These are phyloP conservation scores for Floccularia luteovirens DNA, from an alignment of 768 basidiomycete genomes.

Conservation along the genomic window DNA sequence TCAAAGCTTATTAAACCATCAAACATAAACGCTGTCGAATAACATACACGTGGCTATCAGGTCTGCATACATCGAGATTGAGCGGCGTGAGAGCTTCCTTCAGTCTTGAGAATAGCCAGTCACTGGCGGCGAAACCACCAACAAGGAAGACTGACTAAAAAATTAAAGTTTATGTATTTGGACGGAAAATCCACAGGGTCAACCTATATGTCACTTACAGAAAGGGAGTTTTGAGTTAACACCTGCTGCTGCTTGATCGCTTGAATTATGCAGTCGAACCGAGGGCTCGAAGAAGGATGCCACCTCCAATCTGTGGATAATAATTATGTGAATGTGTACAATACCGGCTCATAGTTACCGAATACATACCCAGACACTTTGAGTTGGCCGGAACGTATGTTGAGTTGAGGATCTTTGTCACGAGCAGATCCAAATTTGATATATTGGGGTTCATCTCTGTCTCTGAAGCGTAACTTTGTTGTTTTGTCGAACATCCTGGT, in stretches of 20 bases:
- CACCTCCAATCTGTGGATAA: constrained; percentile 19
- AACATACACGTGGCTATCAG: constrained; percentile 46
- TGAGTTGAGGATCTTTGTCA: constrained; percentile 29
- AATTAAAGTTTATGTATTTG: not conserved
- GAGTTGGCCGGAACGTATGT: constrained; percentile 39
- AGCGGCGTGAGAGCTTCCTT: constrained; percentile 25
- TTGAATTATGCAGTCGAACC: constrained; percentile 23
- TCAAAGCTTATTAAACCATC: not conserved
- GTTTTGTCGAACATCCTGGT: constrained; percentile 34
- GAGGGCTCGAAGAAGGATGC: constrained; percentile 30
- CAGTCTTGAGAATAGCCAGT: constrained; percentile 42
- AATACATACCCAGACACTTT: constrained; percentile 26
- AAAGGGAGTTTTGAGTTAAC: constrained; percentile 19
- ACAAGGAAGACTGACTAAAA: constrained; percentile 39
- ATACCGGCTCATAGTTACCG: not conserved
- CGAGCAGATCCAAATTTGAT: constrained; percentile 37
- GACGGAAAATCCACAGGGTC: constrained; percentile 12
- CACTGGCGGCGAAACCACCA: constrained; percentile 52
- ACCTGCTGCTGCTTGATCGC: constrained; percentile 19
- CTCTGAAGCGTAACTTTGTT: constrained; percentile 36
- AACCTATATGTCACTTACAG: constrained; percentile 13
- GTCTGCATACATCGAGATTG: constrained; percentile 36
- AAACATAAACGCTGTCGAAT: not conserved
- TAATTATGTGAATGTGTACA: not conserved
- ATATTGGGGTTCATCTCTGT: constrained; percentile 29